phyloP scores from a whole-genome alignment of 208 protist species.

The Trypanosomatidae sp. region DNA sequence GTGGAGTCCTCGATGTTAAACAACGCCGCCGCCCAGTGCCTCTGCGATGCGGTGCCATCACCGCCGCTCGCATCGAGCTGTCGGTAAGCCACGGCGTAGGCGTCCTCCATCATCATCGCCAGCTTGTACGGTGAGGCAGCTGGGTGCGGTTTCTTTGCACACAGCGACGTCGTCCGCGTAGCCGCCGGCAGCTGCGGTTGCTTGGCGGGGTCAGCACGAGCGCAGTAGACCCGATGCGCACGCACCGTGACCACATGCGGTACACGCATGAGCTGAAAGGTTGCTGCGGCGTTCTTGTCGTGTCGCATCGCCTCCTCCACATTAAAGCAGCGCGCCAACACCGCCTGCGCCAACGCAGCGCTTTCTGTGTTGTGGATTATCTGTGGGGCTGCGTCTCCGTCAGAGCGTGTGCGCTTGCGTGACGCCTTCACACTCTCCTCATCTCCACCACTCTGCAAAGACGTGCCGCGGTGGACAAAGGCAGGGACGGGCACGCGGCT shows the following conservation, averaged over 20 bases:
- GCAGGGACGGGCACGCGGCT: slow-evolving; percentile 35
- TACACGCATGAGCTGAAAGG: slow-evolving; percentile 10
- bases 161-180: neutral
- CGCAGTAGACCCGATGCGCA: slow-evolving; percentile 64
- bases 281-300: slow-evolving; percentile 21
- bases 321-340: slow-evolving; percentile 26
- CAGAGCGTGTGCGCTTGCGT: neutral
- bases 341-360: neutral
- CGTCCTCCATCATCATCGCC: slow-evolving; percentile 56
- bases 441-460: no score
- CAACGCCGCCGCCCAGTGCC: slow-evolving; percentile 11
- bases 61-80: neutral
- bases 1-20: neutral
- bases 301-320: slow-evolving; percentile 35
- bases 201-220: slow-evolving; percentile 6
- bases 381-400: slow-evolving; percentile 1
- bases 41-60: neutral
- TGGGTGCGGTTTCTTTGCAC: slow-evolving; percentile 4
- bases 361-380: neutral
- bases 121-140: slow-evolving; percentile 28
- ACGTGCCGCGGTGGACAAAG: neutral
- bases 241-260: slow-evolving; percentile 41
- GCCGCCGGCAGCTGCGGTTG: neutral
- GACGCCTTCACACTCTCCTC: no score
- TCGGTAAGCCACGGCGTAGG: slow-evolving; percentile 15